phyloP scores from a whole-genome alignment of 208 protist genomes.

The Borovskyia barvae region DNA sequence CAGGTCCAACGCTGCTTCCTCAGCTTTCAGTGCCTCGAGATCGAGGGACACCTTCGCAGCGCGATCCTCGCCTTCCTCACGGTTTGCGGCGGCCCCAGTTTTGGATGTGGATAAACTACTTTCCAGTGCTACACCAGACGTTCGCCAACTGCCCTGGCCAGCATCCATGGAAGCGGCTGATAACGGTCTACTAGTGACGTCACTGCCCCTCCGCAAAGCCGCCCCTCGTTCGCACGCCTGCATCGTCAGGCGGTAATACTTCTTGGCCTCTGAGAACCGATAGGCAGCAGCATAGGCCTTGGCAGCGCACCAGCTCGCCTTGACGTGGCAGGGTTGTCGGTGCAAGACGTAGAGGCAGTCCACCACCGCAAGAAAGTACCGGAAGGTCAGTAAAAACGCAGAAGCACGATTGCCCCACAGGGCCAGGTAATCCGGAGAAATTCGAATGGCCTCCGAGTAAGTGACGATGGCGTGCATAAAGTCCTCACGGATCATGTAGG shows the following conservation, averaged over 20 bases:
- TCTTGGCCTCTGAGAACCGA: conserved; percentile 27
- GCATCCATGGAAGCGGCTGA: no score
- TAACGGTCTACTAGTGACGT: no score
- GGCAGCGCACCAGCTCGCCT: conserved; percentile 71
- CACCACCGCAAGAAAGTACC: conserved; percentile 56
- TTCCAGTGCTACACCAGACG: no score
- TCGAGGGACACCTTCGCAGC: conserved; percentile 22
- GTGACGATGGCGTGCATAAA: conserved; percentile 48
- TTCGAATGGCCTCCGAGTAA: conserved; percentile 72
- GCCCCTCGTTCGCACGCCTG: conserved; percentile 23
- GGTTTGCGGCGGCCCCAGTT: no score
- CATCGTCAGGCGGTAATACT: conserved; percentile 50
- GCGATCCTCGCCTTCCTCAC: conserved; percentile 3
- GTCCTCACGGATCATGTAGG: conserved; percentile 36
- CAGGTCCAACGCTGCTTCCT: conserved; percentile 34
- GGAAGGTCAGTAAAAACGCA: conserved; percentile 58
- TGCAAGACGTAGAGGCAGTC: conserved; percentile 66
- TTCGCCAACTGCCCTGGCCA: no score
- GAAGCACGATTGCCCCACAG: conserved; percentile 75
- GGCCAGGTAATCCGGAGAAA: conserved; percentile 41
- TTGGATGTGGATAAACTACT: no score
- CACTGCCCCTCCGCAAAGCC: no score
- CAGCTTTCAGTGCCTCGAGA: conserved; percentile 32
- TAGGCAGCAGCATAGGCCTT: conserved; percentile 47
- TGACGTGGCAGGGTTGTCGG: conserved; percentile 41